Base-by-base conservation (phyloP, 768 basidiomycete genomes). In the Hygrophorus pudorinus region DNA sequence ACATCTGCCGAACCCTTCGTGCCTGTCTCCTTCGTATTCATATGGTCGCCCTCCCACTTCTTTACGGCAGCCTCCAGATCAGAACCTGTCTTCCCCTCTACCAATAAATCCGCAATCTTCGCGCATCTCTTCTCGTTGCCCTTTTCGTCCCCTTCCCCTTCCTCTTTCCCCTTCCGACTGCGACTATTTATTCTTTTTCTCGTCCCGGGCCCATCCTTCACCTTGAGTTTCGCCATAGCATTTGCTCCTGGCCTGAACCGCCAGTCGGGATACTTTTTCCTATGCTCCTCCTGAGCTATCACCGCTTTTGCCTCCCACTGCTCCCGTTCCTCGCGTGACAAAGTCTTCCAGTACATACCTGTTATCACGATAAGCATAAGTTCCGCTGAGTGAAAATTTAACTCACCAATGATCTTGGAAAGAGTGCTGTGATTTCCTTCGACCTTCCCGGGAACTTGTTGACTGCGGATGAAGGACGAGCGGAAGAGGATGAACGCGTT, bases 401-500 rank as follows among this genome's bases (percentile, higher is more conserved):
- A 61, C 69, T 46, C 53, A 80, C 85, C 85, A 47, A 87, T 83
- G 53, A 87, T 86, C 67, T 87, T 87, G 49, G 82, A 85, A 41
- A 87, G 69, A 5, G 76, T 80, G 56, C 80, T 80, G 51, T 85
- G 83, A 52, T 85, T 87, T 1, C 83, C 84, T 54, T 87, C 85
- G 42, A 85, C 84, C 59, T 78, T 76, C 30, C 76, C 81, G 2
- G 85, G 79, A 40, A 86, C 78, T 52, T 79, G 77, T 58, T 84
- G 75, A 53, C 76, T 78, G 27, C 73, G 71, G 59, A 87, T 84
- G 63, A 87, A 86, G 24, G 76, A 78, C 17, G 81, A 82, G 52
- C 85, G 76, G 62, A 86, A 88, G 60, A 87, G 79, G 53, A 87
- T 88, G 65, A 87, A 88, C 47, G 85, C 85, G 62, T 86, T 88